Base-by-base conservation (phyloP, 768 basidiomycete species). In the Tulasnella sp. region DNA sequence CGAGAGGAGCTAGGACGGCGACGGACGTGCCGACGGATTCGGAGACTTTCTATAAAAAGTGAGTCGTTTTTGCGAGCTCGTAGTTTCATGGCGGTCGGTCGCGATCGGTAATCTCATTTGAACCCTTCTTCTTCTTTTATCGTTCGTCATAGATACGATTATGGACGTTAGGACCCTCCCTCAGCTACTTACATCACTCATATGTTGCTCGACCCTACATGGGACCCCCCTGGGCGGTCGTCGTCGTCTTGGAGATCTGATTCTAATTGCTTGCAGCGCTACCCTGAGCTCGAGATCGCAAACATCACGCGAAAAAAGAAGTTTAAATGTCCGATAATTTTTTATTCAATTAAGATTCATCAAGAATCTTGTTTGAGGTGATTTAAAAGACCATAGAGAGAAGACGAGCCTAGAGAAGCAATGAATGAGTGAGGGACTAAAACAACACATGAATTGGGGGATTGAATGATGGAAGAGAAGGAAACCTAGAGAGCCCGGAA, bases 11-110 rank as follows among this genome's bases (percentile, higher is more conserved):
- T 52, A 85, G 81, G 79, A 36, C 39, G 77, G 70, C 39, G 15
- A n/a, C 91, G 90, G 83, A 81, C 7, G 85, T 89, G 36, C 90
- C 93, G 22, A 86, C 88, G 8, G 91, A 94, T 80, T 92, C 91
- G 9, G 94, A 96, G 82, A 88, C 86, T 1, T 97, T 97, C 81
- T 97, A 94, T 82, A 89, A 85, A 80, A 94, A 93, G 94, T 93
- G 79, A 72, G 90, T 80, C 37, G 29, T 22, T n/a, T 39, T 25
- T 36, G n/a, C 37, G n/a, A 8, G 37, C 37, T 14, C 29, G 45
- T 22, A 49, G n/a, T n/a, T n/a, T n/a, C n/a, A n/a, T n/a, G n/a
- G 22, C 45, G 2, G 45, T 14, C 42, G 14, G 3, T 12, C 11
- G 40, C 12, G 17, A 42, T 42, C 40, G 11, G 40, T 42, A 42